These are phyloP conservation scores for Excoecaria agallocha DNA, from an alignment of 345 rosid genomes.

Conservation along the genomic window DNA sequence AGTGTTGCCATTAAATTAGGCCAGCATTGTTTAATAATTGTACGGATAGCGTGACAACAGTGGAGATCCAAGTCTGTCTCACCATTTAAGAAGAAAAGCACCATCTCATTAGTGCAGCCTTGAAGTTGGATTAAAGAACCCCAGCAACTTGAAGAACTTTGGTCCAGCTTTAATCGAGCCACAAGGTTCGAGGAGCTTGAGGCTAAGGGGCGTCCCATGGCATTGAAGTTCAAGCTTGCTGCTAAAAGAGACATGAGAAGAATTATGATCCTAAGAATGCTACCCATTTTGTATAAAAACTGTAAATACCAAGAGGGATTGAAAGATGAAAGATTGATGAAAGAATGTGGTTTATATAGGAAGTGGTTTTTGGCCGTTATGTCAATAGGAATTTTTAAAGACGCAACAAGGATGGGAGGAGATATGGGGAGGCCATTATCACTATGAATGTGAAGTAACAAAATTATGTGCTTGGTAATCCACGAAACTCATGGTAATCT, in stretches of 20 bases:
- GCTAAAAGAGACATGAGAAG: conserved; percentile 5
- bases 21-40: conserved; percentile 54
- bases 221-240: not conserved
- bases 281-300: not conserved
- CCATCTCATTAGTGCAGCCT: conserved; percentile 63
- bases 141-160: conserved; percentile 58
- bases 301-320: too few relatives aligned
- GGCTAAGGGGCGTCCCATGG: conserved; percentile 6
- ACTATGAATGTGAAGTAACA: too few relatives aligned
- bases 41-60: conserved; percentile 62
- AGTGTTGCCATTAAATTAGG: conserved; percentile 53
- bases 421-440: too few relatives aligned
- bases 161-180: conserved; percentile 41
- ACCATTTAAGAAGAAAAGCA: conserved; percentile 70
- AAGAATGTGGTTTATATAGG: too few relatives aligned
- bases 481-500: too few relatives aligned
- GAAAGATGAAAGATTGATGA: too few relatives aligned
- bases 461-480: too few relatives aligned
- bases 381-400: too few relatives aligned
- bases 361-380: too few relatives aligned
- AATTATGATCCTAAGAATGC: not conserved
- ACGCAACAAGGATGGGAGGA: too few relatives aligned
- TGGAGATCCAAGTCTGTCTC: conserved; percentile 57
- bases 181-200: conserved; percentile 9
- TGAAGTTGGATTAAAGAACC: conserved; percentile 66